Evolutionary conservation across 345 rosid species (phyloP).

Genomic region (Brassica rapa): DNA sequence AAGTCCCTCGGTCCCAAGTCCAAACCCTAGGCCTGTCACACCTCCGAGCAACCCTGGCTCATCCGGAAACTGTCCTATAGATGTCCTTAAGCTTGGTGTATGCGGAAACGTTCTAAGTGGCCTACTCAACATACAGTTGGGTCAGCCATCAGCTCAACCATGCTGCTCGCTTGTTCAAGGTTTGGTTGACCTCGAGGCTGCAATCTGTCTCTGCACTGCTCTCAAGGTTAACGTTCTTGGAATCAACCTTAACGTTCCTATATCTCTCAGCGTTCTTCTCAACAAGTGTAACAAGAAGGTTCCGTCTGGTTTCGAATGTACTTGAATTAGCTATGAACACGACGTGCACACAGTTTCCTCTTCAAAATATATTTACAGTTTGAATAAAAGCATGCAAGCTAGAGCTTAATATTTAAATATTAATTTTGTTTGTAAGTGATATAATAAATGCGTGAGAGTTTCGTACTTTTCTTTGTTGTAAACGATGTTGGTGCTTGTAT

Average conservation of each 20-base stretch:
- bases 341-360: neutral
- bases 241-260: constrained; percentile 55
- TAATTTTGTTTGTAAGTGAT: neutral
- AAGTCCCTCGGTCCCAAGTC: constrained; percentile 10
- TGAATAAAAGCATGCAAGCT: constrained; percentile 30
- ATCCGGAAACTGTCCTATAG: constrained; percentile 51
- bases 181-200: constrained; percentile 66
- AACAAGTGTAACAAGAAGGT: constrained; percentile 55
- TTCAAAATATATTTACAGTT: constrained; percentile 3
- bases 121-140: constrained; percentile 46
- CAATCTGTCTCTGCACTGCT: constrained; percentile 73
- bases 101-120: constrained; percentile 50
- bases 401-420: neutral
- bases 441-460: neutral
- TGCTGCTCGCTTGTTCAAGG: constrained; percentile 60
- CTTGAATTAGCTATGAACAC: constrained; percentile 24
- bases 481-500: neutral
- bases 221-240: constrained; percentile 62
- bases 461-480: neutral
- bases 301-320: constrained; percentile 54
- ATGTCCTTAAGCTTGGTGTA: constrained; percentile 57
- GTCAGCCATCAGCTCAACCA: constrained; percentile 43
- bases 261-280: constrained; percentile 62
- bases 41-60: constrained; percentile 37
- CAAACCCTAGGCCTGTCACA: neutral